Percentiles rank a stretch among this genome's conserved stretches.
Evolutionary conservation across 805 yeast genomes (phyloP).

Genomic region (Candida sphagnicola): DNA sequence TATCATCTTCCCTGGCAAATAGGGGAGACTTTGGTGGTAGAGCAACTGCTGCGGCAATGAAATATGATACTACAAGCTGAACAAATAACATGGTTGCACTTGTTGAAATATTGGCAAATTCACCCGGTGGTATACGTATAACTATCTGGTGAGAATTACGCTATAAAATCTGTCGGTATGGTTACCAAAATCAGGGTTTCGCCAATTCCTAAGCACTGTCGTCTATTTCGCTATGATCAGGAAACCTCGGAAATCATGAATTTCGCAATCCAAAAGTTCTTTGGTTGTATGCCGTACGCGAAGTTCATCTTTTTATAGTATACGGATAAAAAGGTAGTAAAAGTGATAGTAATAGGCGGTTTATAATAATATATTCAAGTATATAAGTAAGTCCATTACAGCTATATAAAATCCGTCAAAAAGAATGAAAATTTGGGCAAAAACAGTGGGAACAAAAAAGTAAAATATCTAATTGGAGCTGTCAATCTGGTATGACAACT

Average conservation of each 20-base stretch:
- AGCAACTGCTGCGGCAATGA: slow-evolving; percentile 1
- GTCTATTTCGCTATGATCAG: not conserved
- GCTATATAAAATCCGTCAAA: no score
- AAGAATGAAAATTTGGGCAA: no score
- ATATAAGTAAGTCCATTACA: no score
- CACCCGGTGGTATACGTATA: not conserved
- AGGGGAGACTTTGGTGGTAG: slow-evolving; percentile 9
- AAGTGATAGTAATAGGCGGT: no score
- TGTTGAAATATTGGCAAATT: not conserved
- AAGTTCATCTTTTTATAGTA: no score
- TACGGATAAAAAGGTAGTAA: no score
- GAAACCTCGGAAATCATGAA: not conserved
- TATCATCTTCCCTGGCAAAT: slow-evolving; percentile 4
- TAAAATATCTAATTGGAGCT: no score
- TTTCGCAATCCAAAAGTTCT: no score
- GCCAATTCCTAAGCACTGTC: not conserved
- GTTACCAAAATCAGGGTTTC: not conserved
- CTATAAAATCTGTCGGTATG: not conserved
- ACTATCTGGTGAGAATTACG: not conserved
- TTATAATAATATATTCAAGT: not conserved
- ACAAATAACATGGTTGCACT: not conserved
- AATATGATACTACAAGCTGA: not conserved
- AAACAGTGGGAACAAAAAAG: no score
- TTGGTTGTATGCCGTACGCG: no score
- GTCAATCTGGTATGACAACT: no score